Evolutionary conservation across 1,139 yeast species (phyloP).

Genomic region (Candida sp.): DNA sequence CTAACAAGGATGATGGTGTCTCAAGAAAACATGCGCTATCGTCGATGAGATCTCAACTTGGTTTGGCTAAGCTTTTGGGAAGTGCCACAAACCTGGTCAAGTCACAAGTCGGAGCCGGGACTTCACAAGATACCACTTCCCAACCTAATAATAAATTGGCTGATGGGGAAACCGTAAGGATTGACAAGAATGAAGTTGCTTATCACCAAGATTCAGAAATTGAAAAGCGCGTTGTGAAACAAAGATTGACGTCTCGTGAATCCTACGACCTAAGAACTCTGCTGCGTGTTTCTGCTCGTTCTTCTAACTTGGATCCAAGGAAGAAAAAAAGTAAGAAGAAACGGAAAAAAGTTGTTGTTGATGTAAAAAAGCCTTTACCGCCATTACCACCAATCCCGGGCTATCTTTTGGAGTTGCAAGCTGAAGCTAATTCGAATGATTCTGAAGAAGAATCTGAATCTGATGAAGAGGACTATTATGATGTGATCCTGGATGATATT

Average conservation of each 20-base stretch:
- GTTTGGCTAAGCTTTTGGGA: not conserved
- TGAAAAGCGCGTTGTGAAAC: not conserved
- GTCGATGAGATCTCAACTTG: not conserved
- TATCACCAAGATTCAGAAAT: not conserved
- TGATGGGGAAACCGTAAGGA: not conserved
- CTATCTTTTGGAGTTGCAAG: not conserved
- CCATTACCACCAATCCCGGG: not conserved
- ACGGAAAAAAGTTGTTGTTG: not conserved
- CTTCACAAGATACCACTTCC: not conserved
- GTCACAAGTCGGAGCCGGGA: no score
- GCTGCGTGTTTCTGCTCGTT: not conserved
- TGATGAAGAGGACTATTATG: slow-evolving; percentile 1
- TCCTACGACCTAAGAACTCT: not conserved
- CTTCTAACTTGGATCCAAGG: not conserved
- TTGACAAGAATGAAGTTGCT: not conserved
- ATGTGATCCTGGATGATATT: no score
- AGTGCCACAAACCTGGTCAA: no score
- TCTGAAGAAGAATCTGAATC: not conserved
- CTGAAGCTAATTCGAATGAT: not conserved
- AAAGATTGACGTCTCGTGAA: not conserved
- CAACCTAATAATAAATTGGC: not conserved
- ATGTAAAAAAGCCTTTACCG: not conserved
- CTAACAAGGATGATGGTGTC: not conserved
- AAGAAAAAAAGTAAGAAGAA: not conserved
- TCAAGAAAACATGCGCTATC: not conserved